Base-by-base conservation (phyloP, 2,329 filamentous ascomycete genomes). In the Penicillium sp. region DNA sequence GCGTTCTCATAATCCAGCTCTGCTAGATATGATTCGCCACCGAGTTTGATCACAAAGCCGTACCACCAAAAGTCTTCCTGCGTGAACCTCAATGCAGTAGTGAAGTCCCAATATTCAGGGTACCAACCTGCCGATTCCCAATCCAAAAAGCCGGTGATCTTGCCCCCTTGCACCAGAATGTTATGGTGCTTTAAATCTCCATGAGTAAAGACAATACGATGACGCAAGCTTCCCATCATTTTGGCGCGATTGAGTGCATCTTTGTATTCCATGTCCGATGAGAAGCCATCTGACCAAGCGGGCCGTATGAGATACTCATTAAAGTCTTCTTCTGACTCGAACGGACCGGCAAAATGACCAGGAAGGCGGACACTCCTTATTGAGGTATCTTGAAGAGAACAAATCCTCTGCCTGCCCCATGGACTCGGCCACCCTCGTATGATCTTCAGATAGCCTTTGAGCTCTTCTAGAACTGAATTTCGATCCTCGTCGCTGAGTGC, bases 361-460 rank as follows among this genome's bases (percentile, higher is more conserved):
- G 67, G 68, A 45, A 71, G 47, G 32, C 66, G 65, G 24, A 67
- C 54, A 53, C 65, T 71, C 41, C 64, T 59, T 27, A 72, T 63
- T 6, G 62, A 31, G 16, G 63, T 68, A 8, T 63, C 68, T 18
- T 61, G 32, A 9, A 67, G 24, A 52, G 68, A 72, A 55, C 67
- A 69, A 43, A 72, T 66, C n/a, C 57, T 55, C 9, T 66, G 44
- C 29, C 24, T 44, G 10, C 59, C 65, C 58, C 50, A 63, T 24
- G 62, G 67, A 40, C 63, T 65, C 54, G 48, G 55, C 70, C 68
- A 73, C 34, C 54, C 58, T 27, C 67, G 67, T 61, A 74, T 74
- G 7, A 53, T 59, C 16, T 67, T 52, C 31, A 72, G 44, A 48
- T 69, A 72, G 48, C 45, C 48, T 54, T 68, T 67, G 16, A 74